Evolutionary conservation across 306 rosid genomes (phyloP).

Genomic region (Vicia sativa): DNA sequence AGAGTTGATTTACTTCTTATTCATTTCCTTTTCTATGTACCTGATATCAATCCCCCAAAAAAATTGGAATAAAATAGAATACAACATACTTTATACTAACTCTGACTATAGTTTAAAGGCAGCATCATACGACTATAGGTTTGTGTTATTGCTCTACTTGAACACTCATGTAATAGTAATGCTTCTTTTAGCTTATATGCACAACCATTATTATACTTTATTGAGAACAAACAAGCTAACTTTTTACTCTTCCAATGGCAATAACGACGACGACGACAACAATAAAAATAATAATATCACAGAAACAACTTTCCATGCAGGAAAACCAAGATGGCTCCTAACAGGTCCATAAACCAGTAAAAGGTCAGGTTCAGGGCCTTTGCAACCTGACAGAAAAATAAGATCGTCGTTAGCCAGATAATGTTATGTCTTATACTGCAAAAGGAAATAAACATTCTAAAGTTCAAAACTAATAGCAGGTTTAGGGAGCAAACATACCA

Average conservation of each 20-base stretch:
- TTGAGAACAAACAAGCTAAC: slow-evolving; percentile 2
- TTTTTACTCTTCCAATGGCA: background rate
- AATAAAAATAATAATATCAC: background rate
- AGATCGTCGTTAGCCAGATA: slow-evolving; percentile 28
- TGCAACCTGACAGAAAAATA: slow-evolving; percentile 53
- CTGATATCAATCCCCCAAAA: slow-evolving; percentile 33
- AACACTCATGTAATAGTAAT: slow-evolving; percentile 6
- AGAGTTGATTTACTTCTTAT: slow-evolving; percentile 1
- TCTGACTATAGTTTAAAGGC: background rate
- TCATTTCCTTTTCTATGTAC: slow-evolving; percentile 39
- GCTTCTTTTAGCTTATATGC: slow-evolving; percentile 29
- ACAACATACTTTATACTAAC: slow-evolving; percentile 1
- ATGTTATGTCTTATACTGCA: background rate
- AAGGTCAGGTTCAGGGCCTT: slow-evolving; percentile 84
- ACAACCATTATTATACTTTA: slow-evolving; percentile 21
- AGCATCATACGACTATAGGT: background rate
- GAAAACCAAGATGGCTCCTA: slow-evolving; percentile 93
- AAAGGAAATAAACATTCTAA: slow-evolving; percentile 30
- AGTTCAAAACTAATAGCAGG: slow-evolving; percentile 31
- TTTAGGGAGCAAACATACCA: slow-evolving; percentile 57
- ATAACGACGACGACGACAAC: background rate
- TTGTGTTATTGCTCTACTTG: slow-evolving; percentile 17
- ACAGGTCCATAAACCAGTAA: slow-evolving; percentile 83
- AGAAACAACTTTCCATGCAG: slow-evolving; percentile 75
- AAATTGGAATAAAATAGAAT: slow-evolving; percentile 10